Evolutionary conservation across 768 basidiomycete species (phyloP).

Genomic region (Basidioascus undulatus): DNA sequence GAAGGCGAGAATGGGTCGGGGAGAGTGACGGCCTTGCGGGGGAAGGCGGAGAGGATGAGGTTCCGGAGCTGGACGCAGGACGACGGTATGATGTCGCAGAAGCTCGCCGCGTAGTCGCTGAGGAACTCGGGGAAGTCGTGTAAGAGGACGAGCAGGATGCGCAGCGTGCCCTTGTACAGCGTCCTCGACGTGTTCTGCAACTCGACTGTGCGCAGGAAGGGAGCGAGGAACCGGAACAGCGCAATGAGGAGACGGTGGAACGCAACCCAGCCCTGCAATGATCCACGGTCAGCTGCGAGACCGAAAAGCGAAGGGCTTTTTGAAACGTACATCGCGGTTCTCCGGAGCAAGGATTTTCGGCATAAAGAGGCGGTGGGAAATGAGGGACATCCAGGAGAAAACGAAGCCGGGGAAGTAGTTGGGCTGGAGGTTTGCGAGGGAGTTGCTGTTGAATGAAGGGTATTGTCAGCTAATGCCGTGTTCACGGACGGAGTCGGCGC

Average conservation of each 20-base stretch:
- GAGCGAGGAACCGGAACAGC: slow-evolving; percentile 79
- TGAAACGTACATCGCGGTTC: slow-evolving; percentile 46
- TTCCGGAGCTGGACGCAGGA: slow-evolving; percentile 90
- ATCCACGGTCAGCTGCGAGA: slow-evolving; percentile 4
- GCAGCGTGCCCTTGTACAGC: slow-evolving; percentile 70
- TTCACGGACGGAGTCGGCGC: slow-evolving; percentile 6
- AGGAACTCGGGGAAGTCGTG: slow-evolving; percentile 99
- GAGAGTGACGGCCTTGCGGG: slow-evolving; percentile 33
- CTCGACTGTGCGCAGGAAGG: slow-evolving; percentile 64
- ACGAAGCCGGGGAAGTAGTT: slow-evolving; percentile 93
- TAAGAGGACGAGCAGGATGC: slow-evolving; percentile 76
- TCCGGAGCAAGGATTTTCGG: slow-evolving; percentile 70
- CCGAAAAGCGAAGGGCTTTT: neutral
- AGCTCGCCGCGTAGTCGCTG: slow-evolving; percentile 82
- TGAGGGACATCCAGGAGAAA: slow-evolving; percentile 90
- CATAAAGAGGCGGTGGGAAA: slow-evolving; percentile 94
- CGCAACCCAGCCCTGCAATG: slow-evolving; percentile 58
- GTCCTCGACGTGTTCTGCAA: slow-evolving; percentile 58
- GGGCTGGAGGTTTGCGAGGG: slow-evolving; percentile 84
- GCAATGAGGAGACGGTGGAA: slow-evolving; percentile 87
- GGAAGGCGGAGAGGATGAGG: slow-evolving; percentile 88
- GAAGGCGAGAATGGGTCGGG: slow-evolving; percentile 40
- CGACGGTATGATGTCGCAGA: slow-evolving; percentile 77
- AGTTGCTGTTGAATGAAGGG: slow-evolving; percentile 35
- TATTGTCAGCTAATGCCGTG: neutral